These are phyloP conservation scores for Boletus rubescentipes DNA, from an alignment of 768 basidiomycete genomes.

Conservation along the genomic window DNA sequence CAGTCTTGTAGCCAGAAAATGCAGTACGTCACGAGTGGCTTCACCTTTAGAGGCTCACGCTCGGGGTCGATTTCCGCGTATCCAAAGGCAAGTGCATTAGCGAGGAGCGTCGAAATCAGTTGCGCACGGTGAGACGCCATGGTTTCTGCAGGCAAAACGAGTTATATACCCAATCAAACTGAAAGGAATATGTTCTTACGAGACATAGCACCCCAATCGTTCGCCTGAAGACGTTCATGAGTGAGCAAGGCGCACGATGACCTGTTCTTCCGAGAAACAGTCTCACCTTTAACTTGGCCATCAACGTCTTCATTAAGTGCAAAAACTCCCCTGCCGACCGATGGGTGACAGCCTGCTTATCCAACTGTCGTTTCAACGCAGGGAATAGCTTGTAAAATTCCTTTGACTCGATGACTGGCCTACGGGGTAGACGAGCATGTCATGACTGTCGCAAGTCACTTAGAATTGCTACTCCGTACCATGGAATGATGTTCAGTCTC, in stretches of 20 bases:
- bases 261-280: not conserved
- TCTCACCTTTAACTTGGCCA: conserved; percentile 66
- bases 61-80: conserved; percentile 45
- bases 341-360: conserved; percentile 50
- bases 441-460: not conserved
- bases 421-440: not conserved
- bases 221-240: conserved; percentile 34
- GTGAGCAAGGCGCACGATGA: not conserved
- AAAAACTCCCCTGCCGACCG: conserved; percentile 53
- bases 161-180: not conserved
- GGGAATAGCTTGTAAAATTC: conserved; percentile 60
- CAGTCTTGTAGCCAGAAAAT: not conserved
- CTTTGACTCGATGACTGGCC: conserved; percentile 59
- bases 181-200: conserved; percentile 37
- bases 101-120: conserved; percentile 40
- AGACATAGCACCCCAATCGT: conserved; percentile 65
- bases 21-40: not conserved
- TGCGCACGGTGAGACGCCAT: conserved; percentile 50
- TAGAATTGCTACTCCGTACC: conserved; percentile 29
- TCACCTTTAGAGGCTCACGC: conserved; percentile 51
- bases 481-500: conserved; percentile 56
- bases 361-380: conserved; percentile 44
- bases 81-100: conserved; percentile 49
- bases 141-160: conserved; percentile 37
- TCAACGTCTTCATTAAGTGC: conserved; percentile 56